Evolutionary conservation across 2,329 filamentous ascomycete genomes (phyloP), one percentile per base, ranked within the genome.

Genomic region (Fusarium subtropicale): DNA sequence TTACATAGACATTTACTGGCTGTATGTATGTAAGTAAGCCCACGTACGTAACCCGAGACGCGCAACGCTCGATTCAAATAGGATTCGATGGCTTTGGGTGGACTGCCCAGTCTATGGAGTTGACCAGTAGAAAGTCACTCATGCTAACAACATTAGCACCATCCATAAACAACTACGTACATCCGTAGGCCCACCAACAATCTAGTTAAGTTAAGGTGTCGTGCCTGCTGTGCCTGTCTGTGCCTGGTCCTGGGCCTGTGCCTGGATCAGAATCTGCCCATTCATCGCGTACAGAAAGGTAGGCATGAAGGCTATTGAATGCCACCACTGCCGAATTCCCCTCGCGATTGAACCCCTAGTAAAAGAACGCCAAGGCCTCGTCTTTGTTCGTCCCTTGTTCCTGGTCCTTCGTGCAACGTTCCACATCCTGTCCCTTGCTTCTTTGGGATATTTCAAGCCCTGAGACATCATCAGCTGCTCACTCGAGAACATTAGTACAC

Each of bases 331-430:
- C 60, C 39, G 57, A 53, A 31, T 41, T 31, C 61, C 55, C 41
- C 47, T 66, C 56, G 26, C 45, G 39, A 47, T 45, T 65, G 39
- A 66, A 62, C 56, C 45, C 61, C 42, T 46, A 45, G 60, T 42
- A 50, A 47, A 50, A 26, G 44, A 52, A 48, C 46, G 58, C 48
- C 42, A 60, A 55, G 36, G 20, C 38, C 60, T 61, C 30, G 31
- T 60, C 44, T 61, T 66, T 66, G 48, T 66, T 68, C 22, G 50
- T 70, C 62, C 66, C 67, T 64, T 70, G 67, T 60, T 70, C 67
- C 67, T 68, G 46, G 66, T 44, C 47, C 26, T 45, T 46, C 12
- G 53, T 69, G 30, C 66, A 63, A 67, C 60, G 56, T 65, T 60
- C 60, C 56, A 58, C 67, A 64, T 63, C 41, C 46, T 47, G 58